These are phyloP conservation scores for Neofusicoccum sp. DNA, from an alignment of 2,329 filamentous ascomycete species.

Conservation along the genomic window DNA sequence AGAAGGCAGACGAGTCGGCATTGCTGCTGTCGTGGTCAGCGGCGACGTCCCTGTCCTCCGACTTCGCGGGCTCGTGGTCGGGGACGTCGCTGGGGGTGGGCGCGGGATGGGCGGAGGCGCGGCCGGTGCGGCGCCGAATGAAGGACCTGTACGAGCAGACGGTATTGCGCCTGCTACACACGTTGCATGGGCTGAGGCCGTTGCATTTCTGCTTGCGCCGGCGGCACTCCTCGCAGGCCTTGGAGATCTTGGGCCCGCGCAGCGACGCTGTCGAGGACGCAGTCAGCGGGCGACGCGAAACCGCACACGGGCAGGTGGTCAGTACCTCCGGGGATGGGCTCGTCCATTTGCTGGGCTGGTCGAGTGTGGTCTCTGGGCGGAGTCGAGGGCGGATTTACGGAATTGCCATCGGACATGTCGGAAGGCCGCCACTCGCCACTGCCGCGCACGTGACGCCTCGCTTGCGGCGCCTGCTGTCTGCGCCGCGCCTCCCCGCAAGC, in stretches of 20 bases:
- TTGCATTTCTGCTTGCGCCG: constrained; percentile 22
- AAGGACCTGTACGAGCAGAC: constrained; percentile 20
- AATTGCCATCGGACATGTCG: constrained; percentile 15
- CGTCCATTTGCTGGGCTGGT: constrained; percentile 9
- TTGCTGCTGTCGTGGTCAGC: constrained; percentile 15
- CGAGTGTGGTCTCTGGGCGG: constrained; percentile 1
- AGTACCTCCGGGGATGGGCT: constrained; percentile 14
- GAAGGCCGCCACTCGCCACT: background rate
- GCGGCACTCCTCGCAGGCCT: constrained; percentile 23
- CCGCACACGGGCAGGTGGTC: background rate
- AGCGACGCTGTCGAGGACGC: constrained; percentile 1
- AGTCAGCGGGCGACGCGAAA: background rate
- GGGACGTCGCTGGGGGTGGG: background rate
- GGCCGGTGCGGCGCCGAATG: constrained; percentile 16
- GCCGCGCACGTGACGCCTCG: background rate
- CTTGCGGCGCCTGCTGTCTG: no score
- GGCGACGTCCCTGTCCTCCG: background rate
- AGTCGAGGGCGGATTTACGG: constrained; percentile 13
- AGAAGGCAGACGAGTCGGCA: constrained; percentile 12
- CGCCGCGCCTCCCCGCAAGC: background rate
- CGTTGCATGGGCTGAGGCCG: constrained; percentile 21
- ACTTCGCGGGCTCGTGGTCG: background rate
- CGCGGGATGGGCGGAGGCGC: constrained; percentile 5
- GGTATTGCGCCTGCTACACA: constrained; percentile 18
- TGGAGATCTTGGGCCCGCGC: constrained; percentile 22